Conservation (phyloP, 305 asterid species). For the Solanum chacoense region DNA sequence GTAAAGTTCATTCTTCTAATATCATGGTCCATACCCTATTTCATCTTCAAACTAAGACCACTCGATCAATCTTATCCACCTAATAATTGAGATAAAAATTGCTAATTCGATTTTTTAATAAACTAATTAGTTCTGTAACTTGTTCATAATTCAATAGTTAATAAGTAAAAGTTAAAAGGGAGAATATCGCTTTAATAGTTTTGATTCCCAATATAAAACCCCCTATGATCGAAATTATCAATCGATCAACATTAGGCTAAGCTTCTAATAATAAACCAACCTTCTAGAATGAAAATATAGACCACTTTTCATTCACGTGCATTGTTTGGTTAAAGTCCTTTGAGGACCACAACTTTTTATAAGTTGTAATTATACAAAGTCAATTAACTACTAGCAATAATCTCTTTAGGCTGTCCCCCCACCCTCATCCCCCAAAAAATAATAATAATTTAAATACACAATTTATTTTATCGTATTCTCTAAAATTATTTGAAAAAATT, state of each 20-base stretch:
- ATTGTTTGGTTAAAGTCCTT: background rate
- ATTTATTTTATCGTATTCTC: no score
- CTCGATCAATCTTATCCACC: background rate
- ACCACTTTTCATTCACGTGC: background rate
- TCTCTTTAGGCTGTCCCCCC: background rate
- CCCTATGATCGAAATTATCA: background rate
- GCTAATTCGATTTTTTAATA: background rate
- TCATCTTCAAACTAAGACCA: background rate
- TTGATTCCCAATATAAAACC: background rate
- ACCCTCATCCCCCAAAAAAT: no score
- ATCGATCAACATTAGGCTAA: background rate
- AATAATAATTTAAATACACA: no score
- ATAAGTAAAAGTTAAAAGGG: background rate
- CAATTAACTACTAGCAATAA: background rate
- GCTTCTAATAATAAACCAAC: background rate
- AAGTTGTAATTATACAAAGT: background rate
- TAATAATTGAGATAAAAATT: background rate
- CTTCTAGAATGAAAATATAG: background rate
- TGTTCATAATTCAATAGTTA: background rate
- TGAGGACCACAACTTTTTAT: background rate
- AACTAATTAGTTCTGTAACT: background rate
- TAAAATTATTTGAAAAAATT: no score
- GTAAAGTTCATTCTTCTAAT: background rate
- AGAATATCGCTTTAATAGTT: background rate
- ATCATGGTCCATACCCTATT: background rate